Percentiles rank a stretch among this genome's conserved stretches.
Conservation (phyloP, 768 basidiomycete genomes). For the Coprinopsis marcescibilis region DNA sequence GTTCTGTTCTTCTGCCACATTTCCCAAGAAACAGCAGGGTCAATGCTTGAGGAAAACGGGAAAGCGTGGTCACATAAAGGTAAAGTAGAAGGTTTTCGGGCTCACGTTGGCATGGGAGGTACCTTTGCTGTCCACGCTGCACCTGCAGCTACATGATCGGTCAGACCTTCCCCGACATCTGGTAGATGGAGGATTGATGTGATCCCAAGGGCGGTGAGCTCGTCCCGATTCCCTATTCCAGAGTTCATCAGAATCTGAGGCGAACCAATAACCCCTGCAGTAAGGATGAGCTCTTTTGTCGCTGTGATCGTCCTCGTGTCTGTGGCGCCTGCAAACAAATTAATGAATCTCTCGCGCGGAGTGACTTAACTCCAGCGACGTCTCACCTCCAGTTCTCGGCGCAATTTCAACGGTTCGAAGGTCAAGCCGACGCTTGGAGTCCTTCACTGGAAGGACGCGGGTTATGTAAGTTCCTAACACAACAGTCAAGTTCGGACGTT, state of each 20-base stretch:
- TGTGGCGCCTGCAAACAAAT: too few relatives aligned
- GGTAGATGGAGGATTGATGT: slow-evolving; percentile 21
- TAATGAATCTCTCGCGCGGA: too few relatives aligned
- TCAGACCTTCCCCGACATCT: slow-evolving; percentile 24
- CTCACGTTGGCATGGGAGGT: not conserved
- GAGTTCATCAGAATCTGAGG: slow-evolving; percentile 15
- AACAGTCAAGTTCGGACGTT: slow-evolving; percentile 26
- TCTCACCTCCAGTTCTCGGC: not conserved
- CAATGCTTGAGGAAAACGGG: not conserved
- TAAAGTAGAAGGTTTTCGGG: not conserved
- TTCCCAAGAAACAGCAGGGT: slow-evolving; percentile 1
- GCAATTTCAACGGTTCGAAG: not conserved
- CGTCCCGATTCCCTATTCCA: slow-evolving; percentile 14
- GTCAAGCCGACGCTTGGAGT: not conserved
- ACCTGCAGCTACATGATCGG: slow-evolving; percentile 8
- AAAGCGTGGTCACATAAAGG: not conserved
- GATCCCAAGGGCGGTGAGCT: slow-evolving; percentile 16
- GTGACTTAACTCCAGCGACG: too few relatives aligned
- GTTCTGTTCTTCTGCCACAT: slow-evolving; percentile 17
- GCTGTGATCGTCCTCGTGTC: slow-evolving; percentile 3
- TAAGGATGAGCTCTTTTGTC: slow-evolving; percentile 12
- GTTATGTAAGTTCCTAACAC: slow-evolving; percentile 25
- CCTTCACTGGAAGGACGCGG: slow-evolving; percentile 16
- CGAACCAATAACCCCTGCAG: slow-evolving; percentile 12
- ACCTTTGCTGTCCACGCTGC: not conserved